phyloP scores from a whole-genome alignment of 805 yeast genomes.

The Kregervanrija fluxuum region DNA sequence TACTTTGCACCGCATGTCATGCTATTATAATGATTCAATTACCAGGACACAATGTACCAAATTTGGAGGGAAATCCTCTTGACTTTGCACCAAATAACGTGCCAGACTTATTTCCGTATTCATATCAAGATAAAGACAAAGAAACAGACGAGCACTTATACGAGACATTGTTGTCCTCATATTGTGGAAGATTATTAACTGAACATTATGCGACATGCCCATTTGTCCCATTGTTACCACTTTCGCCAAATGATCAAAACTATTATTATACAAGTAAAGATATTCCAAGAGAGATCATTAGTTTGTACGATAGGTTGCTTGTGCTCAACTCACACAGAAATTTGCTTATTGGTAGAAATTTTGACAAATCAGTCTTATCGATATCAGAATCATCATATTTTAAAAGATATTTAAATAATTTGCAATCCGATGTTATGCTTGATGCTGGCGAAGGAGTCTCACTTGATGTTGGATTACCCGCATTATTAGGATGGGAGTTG shows the following conservation, averaged over 20 bases:
- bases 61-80: no score
- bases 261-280: slow-evolving; percentile 22
- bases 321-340: slow-evolving; percentile 10
- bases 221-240: slow-evolving; percentile 10
- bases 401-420: slow-evolving; percentile 8
- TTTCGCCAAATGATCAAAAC: slow-evolving; percentile 14
- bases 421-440: not conserved
- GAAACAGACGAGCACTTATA: slow-evolving; percentile 20
- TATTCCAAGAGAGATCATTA: slow-evolving; percentile 16
- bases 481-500: slow-evolving; percentile 32
- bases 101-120: slow-evolving; percentile 7
- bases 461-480: slow-evolving; percentile 7
- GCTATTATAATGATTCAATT: slow-evolving; percentile 22
- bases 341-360: slow-evolving; percentile 9
- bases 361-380: slow-evolving; percentile 1
- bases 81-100: not conserved
- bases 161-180: slow-evolving; percentile 20
- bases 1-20: slow-evolving; percentile 29
- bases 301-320: slow-evolving; percentile 12
- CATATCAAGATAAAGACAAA: slow-evolving; percentile 8
- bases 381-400: slow-evolving; percentile 2
- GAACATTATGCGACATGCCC: slow-evolving; percentile 25
- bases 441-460: not conserved
- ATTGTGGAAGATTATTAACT: slow-evolving; percentile 16
- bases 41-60: not conserved